Evolutionary conservation across 495 filamentous ascomycete species (phyloP).

Genomic region (Penicillium bovifimosum): DNA sequence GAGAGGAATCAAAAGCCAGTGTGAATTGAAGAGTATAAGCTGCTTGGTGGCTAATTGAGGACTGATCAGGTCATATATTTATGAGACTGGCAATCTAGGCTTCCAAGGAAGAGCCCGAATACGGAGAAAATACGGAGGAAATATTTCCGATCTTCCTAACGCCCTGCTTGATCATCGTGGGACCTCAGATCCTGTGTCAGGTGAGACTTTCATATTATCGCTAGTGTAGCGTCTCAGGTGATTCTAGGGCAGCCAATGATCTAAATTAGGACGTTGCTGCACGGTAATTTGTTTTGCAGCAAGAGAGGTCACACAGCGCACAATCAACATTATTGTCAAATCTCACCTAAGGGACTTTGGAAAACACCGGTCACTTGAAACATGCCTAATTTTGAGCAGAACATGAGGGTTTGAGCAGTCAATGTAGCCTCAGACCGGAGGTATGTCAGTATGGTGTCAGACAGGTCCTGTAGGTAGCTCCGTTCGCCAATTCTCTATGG

Average conservation of each 20-base stretch:
- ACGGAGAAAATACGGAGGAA: neutral
- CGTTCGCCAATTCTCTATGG: conserved; percentile 9
- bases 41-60: neutral
- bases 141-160: neutral
- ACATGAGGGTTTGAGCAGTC: neutral
- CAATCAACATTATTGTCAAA: no score
- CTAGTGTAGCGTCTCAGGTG: neutral
- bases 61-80: neutral
- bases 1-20: neutral
- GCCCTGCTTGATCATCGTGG: neutral
- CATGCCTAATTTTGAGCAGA: neutral
- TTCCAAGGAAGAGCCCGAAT: neutral
- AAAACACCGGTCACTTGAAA: no score
- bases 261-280: conserved; percentile 1
- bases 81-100: neutral
- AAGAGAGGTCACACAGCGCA: neutral
- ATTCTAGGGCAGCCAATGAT: neutral
- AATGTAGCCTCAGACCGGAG: neutral
- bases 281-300: neutral
- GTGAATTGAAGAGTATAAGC: neutral
- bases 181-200: neutral
- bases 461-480: conserved; percentile 14
- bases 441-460: neutral
- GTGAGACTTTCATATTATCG: neutral
- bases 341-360: no score